Conservation (phyloP, 2,329 filamentous ascomycete species). For the Cercospora brassicicola region DNA sequence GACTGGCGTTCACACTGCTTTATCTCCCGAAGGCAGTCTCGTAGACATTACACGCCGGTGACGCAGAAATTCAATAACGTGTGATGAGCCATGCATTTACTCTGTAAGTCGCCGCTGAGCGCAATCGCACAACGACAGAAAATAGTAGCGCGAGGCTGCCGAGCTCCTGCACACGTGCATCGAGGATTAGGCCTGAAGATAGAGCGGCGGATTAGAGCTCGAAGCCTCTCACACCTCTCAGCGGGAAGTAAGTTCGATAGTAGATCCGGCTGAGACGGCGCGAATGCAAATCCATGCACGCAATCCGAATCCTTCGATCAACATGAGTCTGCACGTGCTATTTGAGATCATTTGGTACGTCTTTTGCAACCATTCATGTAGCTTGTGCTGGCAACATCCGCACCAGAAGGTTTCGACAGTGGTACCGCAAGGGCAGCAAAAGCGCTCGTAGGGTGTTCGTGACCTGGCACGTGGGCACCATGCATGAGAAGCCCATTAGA, state of each 20-base stretch:
- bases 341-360: neutral
- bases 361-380: neutral
- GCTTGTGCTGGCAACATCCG: neutral
- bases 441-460: neutral
- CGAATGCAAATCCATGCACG: neutral
- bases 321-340: neutral
- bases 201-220: neutral
- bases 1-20: neutral
- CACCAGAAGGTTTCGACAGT: neutral
- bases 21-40: neutral
- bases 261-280: slow-evolving; percentile 8
- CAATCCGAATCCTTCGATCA: neutral
- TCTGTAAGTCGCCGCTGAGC: neutral
- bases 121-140: neutral
- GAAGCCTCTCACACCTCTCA: neutral
- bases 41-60: neutral
- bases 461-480: neutral
- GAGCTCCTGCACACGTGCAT: neutral
- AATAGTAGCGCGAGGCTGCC: neutral
- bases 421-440: neutral
- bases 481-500: neutral
- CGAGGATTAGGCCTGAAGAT: neutral
- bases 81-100: slow-evolving; percentile 1
- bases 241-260: slow-evolving; percentile 13
- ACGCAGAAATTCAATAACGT: neutral